Conservation (phyloP, 768 basidiomycete species). For the Phanerodontia chrysosporium region DNA sequence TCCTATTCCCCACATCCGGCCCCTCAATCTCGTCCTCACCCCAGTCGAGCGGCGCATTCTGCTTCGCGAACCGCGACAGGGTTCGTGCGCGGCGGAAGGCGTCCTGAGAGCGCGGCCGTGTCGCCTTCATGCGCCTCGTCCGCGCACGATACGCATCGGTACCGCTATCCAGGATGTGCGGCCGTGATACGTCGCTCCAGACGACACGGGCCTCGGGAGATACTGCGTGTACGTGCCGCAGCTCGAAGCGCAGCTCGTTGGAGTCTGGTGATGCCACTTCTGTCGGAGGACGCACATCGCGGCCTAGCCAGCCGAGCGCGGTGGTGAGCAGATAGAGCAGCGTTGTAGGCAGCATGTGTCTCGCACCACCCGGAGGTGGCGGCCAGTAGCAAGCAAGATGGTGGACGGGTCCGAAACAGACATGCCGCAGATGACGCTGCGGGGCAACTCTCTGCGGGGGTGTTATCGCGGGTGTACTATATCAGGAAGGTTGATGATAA, state of each 20-base stretch:
- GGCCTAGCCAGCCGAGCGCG: background rate
- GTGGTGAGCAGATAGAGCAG: background rate
- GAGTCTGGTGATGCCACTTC: background rate
- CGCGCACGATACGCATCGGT: constrained; percentile 35
- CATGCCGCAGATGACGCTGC: background rate
- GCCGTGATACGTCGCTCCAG: constrained; percentile 49
- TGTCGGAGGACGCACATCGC: background rate
- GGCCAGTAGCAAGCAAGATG: background rate
- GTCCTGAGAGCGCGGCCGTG: constrained; percentile 44
- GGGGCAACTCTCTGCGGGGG: background rate
- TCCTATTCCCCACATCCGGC: constrained; percentile 74
- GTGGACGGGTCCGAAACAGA: background rate
- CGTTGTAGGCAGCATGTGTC: constrained; percentile 7
- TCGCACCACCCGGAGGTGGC: background rate
- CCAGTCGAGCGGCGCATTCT: constrained; percentile 54
- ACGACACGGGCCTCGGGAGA: constrained; percentile 53
- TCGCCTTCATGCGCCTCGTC: constrained; percentile 35
- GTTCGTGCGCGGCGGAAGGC: constrained; percentile 36
- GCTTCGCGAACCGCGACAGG: constrained; percentile 25
- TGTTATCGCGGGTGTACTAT: background rate
- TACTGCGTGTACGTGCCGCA: constrained; percentile 65
- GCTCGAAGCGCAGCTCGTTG: constrained; percentile 47
- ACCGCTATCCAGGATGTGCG: constrained; percentile 15
- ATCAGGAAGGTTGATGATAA: background rate
- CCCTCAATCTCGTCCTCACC: constrained; percentile 66